Evolutionary conservation across 2,329 filamentous ascomycete species (phyloP).

Genomic region (Fusarium lateritium): DNA sequence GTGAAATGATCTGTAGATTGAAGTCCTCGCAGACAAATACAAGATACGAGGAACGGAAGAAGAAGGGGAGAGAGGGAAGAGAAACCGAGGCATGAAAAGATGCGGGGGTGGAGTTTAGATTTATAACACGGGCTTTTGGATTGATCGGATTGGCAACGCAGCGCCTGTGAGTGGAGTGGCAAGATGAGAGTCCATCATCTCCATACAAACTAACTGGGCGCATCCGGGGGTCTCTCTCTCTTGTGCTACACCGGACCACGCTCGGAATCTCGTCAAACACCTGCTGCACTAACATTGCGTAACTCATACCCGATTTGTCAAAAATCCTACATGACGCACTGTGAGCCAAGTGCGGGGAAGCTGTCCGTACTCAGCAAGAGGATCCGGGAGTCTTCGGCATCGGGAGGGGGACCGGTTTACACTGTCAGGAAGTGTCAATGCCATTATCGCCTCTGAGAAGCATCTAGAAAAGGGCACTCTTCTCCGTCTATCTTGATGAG

Average conservation of each 20-base stretch:
- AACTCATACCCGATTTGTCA: slow-evolving; percentile 38
- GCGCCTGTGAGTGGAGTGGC: slow-evolving; percentile 24
- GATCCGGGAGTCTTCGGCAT: slow-evolving; percentile 14
- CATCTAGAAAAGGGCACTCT: not conserved
- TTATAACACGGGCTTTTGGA: slow-evolving; percentile 21
- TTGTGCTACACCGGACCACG: slow-evolving; percentile 17
- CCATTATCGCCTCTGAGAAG: not conserved
- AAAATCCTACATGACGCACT: slow-evolving; percentile 28
- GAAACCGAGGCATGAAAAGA: slow-evolving; percentile 35
- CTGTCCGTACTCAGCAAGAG: slow-evolving; percentile 19
- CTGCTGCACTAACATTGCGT: slow-evolving; percentile 19
- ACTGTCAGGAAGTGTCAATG: not conserved
- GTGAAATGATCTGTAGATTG: slow-evolving; percentile 12
- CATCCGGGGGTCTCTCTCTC: too few relatives aligned
- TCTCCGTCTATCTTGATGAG: not conserved
- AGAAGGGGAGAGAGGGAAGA: slow-evolving; percentile 18
- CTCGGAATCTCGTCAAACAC: slow-evolving; percentile 35
- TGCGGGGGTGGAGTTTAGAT: slow-evolving; percentile 41
- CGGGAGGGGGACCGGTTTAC: not conserved
- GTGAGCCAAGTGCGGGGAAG: slow-evolving; percentile 41
- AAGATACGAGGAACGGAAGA: slow-evolving; percentile 16
- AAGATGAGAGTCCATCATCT: not conserved
- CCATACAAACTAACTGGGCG: not conserved
- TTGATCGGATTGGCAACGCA: slow-evolving; percentile 36
- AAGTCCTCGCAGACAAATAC: slow-evolving; percentile 25